Percentiles rank a stretch among this genome's conserved stretches.
phyloP scores from a whole-genome alignment of 169 alveolate species.

The Plasmodium cynomolgi region DNA sequence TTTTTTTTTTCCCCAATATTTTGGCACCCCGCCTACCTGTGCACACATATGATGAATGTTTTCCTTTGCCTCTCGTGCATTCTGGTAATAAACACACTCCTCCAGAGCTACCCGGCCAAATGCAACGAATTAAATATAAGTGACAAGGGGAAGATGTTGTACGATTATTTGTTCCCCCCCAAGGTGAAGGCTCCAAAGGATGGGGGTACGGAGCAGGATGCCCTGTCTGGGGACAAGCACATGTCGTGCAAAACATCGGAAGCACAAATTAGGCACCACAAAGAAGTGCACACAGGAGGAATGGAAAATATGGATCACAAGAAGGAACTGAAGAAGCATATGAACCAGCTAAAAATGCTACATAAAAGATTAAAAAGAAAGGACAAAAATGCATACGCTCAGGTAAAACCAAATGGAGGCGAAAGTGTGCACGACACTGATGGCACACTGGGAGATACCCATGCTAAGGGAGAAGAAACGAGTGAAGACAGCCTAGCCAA shows the following conservation, averaged over 20 bases:
- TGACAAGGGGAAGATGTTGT: neutral
- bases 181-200: neutral
- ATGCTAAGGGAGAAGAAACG: neutral
- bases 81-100: conserved; percentile 8
- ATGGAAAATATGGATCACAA: neutral
- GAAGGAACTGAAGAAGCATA: neutral
- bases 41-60: conserved; percentile 16
- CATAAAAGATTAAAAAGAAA: conserved; percentile 12
- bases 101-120: neutral
- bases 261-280: conserved; percentile 9
- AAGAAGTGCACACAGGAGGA: neutral
- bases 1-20: neutral
- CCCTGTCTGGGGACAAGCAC: neutral
- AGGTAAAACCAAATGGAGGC: neutral
- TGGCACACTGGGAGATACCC: neutral
- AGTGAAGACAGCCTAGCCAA: neutral
- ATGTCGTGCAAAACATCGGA: neutral
- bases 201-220: neutral
- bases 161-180: neutral
- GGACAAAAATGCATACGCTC: neutral
- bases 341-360: conserved; percentile 3
- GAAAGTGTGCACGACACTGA: neutral
- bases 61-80: conserved; percentile 11
- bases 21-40: neutral
- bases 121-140: conserved; percentile 22